These are phyloP conservation scores for Zizania latifolia DNA, from an alignment of 176 grass and related monocot species.

Conservation along the genomic window DNA sequence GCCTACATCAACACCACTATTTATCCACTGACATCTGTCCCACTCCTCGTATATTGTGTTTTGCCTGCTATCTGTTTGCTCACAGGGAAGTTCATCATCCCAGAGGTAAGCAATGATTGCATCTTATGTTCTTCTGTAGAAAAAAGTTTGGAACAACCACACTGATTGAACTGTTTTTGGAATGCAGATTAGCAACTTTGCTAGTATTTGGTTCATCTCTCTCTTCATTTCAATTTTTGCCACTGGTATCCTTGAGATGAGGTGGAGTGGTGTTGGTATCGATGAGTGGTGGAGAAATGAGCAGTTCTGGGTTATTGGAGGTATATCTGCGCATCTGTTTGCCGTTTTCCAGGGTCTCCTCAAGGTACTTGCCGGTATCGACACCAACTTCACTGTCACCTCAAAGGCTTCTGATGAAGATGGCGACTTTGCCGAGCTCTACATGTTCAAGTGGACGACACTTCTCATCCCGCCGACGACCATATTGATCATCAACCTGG, in stretches of 20 bases:
- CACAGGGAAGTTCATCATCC: conserved; percentile 92
- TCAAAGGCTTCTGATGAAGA: conserved; percentile 85
- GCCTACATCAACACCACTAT: conserved; percentile 96
- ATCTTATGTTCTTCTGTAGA: neutral
- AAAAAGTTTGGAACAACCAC: neutral
- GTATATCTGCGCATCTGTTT: conserved; percentile 82
- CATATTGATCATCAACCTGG: conserved; percentile 85
- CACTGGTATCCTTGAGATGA: conserved; percentile 92
- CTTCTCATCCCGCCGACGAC: conserved; percentile 83
- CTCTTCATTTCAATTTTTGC: conserved; percentile 94
- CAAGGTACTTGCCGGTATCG: conserved; percentile 86
- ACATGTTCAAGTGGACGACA: conserved; percentile 96
- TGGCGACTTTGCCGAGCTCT: conserved; percentile 77
- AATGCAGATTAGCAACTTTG: conserved; percentile 88
- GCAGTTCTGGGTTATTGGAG: conserved; percentile 96
- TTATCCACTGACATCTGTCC: conserved; percentile 74
- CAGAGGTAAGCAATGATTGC: conserved; percentile 49
- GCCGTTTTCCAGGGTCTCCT: conserved; percentile 88
- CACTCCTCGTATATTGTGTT: conserved; percentile 73
- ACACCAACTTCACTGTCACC: conserved; percentile 92
- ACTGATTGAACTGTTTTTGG: conserved; percentile 22
- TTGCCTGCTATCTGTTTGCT: conserved; percentile 91
- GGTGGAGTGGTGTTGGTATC: conserved; percentile 89
- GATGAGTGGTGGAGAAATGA: conserved; percentile 97
- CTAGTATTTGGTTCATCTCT: conserved; percentile 94